Evolutionary conservation across 2,329 filamentous ascomycete species (phyloP).

Genomic region (Rugonectria rugulosa): DNA sequence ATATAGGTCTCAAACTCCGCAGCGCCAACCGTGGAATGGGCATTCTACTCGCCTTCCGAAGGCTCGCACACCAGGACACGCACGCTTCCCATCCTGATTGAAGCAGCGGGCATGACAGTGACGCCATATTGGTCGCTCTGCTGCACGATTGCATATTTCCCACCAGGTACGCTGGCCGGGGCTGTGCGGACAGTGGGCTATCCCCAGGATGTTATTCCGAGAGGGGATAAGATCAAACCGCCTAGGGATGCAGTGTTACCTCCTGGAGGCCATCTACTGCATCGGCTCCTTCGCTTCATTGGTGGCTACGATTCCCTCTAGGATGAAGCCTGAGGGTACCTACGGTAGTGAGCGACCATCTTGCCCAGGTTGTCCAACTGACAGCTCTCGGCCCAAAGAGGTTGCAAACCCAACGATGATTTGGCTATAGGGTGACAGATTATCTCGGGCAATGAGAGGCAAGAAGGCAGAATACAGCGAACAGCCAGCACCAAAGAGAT

Average conservation of each 20-base stretch:
- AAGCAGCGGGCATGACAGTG: constrained; percentile 32
- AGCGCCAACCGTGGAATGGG: not conserved
- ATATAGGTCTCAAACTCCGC: not conserved
- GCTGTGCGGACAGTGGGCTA: constrained; percentile 15
- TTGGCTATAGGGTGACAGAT: no score
- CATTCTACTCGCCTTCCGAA: not conserved
- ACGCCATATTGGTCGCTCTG: constrained; percentile 35
- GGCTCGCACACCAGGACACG: not conserved
- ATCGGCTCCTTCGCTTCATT: constrained; percentile 29
- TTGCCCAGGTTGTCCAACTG: constrained; percentile 18
- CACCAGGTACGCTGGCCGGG: constrained; percentile 21
- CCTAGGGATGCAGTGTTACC: constrained; percentile 31
- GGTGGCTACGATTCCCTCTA: constrained; percentile 24
- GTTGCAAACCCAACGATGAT: no score
- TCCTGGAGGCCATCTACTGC: constrained; percentile 20
- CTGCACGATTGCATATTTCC: constrained; percentile 29
- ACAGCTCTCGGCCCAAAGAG: no score
- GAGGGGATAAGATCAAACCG: constrained; percentile 30
- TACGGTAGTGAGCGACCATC: constrained; percentile 17
- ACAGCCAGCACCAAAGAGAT: no score
- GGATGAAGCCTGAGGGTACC: constrained; percentile 31
- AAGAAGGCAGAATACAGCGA: no score
- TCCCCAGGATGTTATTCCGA: constrained; percentile 28
- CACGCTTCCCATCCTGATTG: constrained; percentile 22
- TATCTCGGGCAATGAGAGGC: no score